These are phyloP conservation scores for Lipomyces yamanashiensis DNA, from an alignment of 805 yeast species.

Conservation along the genomic window DNA sequence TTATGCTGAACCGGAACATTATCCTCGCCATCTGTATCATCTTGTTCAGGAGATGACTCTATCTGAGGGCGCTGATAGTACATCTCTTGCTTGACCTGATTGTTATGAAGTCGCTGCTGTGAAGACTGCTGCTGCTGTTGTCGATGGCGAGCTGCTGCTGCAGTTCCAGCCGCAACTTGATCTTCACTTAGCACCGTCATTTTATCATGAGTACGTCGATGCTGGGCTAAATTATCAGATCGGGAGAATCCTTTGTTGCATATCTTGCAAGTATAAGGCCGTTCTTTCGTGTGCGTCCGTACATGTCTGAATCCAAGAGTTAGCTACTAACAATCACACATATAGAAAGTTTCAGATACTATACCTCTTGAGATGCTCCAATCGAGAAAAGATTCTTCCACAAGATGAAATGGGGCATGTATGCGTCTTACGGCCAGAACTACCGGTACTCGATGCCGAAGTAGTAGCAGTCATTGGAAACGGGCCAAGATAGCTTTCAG, in stretches of 20 bases:
- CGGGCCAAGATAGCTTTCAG: neutral
- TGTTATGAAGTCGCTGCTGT: constrained; percentile 1
- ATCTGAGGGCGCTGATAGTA: neutral
- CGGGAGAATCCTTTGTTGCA: constrained; percentile 37
- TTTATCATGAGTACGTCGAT: constrained; percentile 37
- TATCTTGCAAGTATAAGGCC: constrained; percentile 34
- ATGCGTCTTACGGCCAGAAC: constrained; percentile 32
- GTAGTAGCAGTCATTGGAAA: constrained; percentile 16
- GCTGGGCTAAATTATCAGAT: constrained; percentile 33
- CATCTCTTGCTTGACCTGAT: constrained; percentile 12
- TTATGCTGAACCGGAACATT: neutral
- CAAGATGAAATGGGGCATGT: constrained; percentile 35
- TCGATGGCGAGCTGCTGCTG: constrained; percentile 26
- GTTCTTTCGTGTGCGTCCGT: constrained; percentile 36
- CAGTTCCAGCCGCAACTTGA: constrained; percentile 26
- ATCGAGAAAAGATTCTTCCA: constrained; percentile 32
- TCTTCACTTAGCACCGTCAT: constrained; percentile 27
- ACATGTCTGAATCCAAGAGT: constrained; percentile 22
- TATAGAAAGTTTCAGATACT: neutral
- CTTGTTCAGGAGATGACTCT: constrained; percentile 4
- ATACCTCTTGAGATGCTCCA: constrained; percentile 35
- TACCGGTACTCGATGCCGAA: constrained; percentile 6
- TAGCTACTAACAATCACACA: neutral
- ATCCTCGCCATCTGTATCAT: constrained; percentile 2
- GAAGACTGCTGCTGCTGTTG: constrained; percentile 24